A percentile compares a stretch with the other conserved stretches of the same genome.
These are phyloP conservation scores for Cicer chorassanicum DNA, from an alignment of 306 rosid species.

Conservation along the genomic window DNA sequence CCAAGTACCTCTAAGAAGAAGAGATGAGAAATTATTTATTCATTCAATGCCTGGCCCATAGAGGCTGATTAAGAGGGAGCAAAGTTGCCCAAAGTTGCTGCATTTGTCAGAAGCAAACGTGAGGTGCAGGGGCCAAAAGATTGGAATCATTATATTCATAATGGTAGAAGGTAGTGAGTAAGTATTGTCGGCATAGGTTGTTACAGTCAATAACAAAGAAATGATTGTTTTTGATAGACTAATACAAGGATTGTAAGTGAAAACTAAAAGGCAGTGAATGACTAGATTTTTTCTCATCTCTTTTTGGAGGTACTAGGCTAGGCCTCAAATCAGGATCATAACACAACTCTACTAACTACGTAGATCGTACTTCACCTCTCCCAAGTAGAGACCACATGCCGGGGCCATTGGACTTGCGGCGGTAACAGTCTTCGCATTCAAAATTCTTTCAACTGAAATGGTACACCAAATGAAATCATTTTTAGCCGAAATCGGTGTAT, in stretches of 20 bases:
- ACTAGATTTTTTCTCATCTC: background rate
- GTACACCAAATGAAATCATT: conserved; percentile 24
- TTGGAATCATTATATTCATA: too few species aligned
- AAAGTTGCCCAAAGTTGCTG: too few species aligned
- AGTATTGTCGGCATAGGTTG: too few species aligned
- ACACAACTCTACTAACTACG: conserved; percentile 39
- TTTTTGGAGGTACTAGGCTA: background rate
- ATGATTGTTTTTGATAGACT: too few species aligned
- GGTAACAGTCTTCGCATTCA: conserved; percentile 71
- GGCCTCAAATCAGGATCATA: conserved; percentile 23
- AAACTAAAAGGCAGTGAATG: too few species aligned
- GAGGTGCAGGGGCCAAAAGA: too few species aligned
- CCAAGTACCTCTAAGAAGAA: background rate
- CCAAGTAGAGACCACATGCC: conserved; percentile 83
- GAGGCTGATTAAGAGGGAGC: too few species aligned
- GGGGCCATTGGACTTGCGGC: conserved; percentile 99
- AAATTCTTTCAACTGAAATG: conserved; percentile 79
- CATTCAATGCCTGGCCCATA: background rate
- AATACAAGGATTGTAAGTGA: too few species aligned
- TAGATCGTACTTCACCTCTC: conserved; percentile 77
- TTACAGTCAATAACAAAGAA: too few species aligned
- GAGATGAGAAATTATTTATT: background rate
- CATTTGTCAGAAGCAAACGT: too few species aligned
- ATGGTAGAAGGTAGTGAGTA: too few species aligned
- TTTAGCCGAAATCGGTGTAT: conserved; percentile 25